Evolutionary conservation across 2,329 filamentous ascomycete species (phyloP), one percentile per base, ranked within the genome.

Genomic region (Trematosphaeria pertusa): DNA sequence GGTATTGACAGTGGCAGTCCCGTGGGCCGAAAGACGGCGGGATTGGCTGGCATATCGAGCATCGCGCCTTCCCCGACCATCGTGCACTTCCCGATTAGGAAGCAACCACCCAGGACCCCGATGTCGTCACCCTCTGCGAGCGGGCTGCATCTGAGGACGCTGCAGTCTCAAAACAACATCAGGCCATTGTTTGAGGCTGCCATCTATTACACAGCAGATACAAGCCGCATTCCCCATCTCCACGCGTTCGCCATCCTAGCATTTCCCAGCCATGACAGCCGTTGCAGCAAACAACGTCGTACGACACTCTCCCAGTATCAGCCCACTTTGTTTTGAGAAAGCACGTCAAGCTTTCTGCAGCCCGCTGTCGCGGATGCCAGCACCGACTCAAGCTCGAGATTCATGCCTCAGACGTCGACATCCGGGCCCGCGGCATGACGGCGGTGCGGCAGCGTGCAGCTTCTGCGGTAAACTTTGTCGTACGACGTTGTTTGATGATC

Each of bases 401-500:
- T 51, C 41, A 52, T 48, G 54, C 52, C 46, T 48, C 49, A 54
- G 43, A 34, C 31, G 42, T 46, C 37, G 30, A 48, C 51, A 31
- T 31, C 39, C 26, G 47, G 41, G 19, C 24, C 24, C 7, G 24
- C 31, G 42, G 45, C 45, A 36, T 37, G 37, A 47, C 43, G 49
- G 44, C 54, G 46, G 54, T 52, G 50, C 52, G 37, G 48, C 50
- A n/a, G 43, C 55, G 50, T 48, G 52, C 46, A 45, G 42, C 31
- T 44, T 50, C 60, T 64, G 64, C 56, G 39, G 65, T 56, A 69
- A 70, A 69, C 66, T 61, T 62, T 54, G 65, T 69, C 63, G 66
- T 69, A 68, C 58, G 63, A 69, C 59, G 52, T 54, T 63, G 66
- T 69, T 68, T 68, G 63, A 65, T 59, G 51, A 43, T 33, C 49